Evolutionary conservation across 2,329 filamentous ascomycete species (phyloP), one percentile per base, ranked within the genome.

Genomic region (Hypoxylon rubiginosum): DNA sequence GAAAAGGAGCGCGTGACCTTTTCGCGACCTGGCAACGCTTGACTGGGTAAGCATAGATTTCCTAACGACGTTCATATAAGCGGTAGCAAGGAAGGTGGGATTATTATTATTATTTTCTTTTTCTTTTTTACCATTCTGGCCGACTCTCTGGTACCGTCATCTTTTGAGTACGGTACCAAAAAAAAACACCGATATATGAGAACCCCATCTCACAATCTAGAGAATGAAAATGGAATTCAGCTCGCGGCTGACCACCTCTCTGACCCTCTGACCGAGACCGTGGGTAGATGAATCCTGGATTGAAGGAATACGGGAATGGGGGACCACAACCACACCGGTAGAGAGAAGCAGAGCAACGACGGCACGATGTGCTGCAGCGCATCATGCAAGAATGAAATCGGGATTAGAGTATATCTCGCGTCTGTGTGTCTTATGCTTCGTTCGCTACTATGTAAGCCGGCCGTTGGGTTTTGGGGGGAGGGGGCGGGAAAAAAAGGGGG

Each of bases 291-390:
- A 56, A 46, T 52, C 41, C 39, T 61, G 67, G 64, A 70, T 65
- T 70, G 62, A 56, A 70, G 67, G 67, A 70, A 67, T 70, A 52
- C 55, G 58, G 67, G 67, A 70, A 53, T 66, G 64, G 66, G 59
- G 66, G 63, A 48, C 39, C 39, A 15, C 7, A 43, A 5, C n/a
- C n/a, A 19, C 1, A 32, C 49, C 51, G 46, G 19, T 45, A 45
- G 26, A 60, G 10, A 52, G 34, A 46, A 21, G 21, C 17, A 46
- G 51, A 24, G 13, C 39, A 34, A 53, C n/a, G 30, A 34, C 26
- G 26, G 30, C 17, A 41, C 52, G 56, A 63, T 34, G 21, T 57
- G 46, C n/a, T 66, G 63, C 62, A 66, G 59, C 46, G 55, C 53
- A 68, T 64, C 58, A 63, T 64, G 63, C 56, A 61, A 28, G 52